Conservation (phyloP, 192 early-diverging fungal genomes). For the Spizellomyces punctatus region DNA sequence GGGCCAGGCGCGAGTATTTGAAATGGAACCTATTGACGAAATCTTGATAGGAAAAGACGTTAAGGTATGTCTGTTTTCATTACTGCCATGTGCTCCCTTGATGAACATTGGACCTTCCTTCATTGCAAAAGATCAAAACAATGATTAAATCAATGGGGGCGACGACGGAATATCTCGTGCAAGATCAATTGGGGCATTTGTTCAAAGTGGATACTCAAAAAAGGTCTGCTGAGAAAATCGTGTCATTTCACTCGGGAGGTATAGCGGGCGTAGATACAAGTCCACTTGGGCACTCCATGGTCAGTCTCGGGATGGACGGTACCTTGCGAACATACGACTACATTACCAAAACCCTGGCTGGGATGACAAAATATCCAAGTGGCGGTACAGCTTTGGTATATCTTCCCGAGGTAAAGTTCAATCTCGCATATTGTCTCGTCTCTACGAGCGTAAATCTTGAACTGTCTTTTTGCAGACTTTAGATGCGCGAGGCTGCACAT, state of each 20-base stretch:
- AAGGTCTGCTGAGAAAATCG: constrained; percentile 42
- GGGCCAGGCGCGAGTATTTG: constrained; percentile 49
- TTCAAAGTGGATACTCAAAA: constrained; percentile 54
- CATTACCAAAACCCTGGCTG: constrained; percentile 32
- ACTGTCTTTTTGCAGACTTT: constrained; percentile 39
- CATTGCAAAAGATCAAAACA: constrained; percentile 50
- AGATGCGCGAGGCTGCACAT: constrained; percentile 49
- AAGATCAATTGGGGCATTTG: constrained; percentile 49
- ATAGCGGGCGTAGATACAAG: constrained; percentile 49
- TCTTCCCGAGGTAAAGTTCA: constrained; percentile 47
- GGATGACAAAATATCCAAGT: constrained; percentile 30
- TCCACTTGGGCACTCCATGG: constrained; percentile 46
- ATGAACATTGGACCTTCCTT: background rate
- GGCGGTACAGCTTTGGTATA: constrained; percentile 44
- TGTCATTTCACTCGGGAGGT: constrained; percentile 54
- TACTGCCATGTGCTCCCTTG: background rate
- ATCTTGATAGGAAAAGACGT: constrained; percentile 61
- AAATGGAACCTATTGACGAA: constrained; percentile 62
- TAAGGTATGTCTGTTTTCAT: constrained; percentile 36
- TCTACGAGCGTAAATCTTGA: background rate
- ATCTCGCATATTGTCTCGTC: background rate
- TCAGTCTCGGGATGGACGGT: constrained; percentile 55
- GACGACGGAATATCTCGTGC: constrained; percentile 48
- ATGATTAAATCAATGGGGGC: constrained; percentile 39
- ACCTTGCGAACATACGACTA: constrained; percentile 54